Base-by-base conservation (phyloP, 176 grass and related monocot species). In the Carex parvula region DNA sequence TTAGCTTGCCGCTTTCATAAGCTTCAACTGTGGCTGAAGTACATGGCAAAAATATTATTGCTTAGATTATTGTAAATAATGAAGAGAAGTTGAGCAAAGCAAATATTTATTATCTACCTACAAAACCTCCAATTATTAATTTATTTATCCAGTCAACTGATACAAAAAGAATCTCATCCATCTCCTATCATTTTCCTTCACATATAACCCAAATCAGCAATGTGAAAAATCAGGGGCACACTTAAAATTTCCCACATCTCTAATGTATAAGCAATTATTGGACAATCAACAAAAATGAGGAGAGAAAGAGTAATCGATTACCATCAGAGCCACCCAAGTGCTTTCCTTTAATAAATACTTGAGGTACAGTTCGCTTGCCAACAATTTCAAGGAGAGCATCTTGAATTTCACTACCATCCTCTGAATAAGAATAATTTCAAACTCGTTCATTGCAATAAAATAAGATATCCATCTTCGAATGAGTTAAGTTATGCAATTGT, bases 281-380 rank as follows among this genome's bases (percentile, higher is more conserved):
- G 59, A 75, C 44, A 61, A 62, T 44, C 15, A 41, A 81, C 1
- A 73, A 83, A 65, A 55, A 79, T 24, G 55, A 76, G 18, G 70
- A 75, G 33, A 82, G 55, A 57, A 10, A 8, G 18, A 62, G 6
- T 30, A 41, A 9, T 81, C 10, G 48, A 59, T 83, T 89, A 89
- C 88, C 88, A 62, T 89, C 88, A 37, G 88, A 89, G 42, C 88
- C 88, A 67, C 88, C 88, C 58, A 89, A 83, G 60, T 86, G 88
- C 60, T 89, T 79, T 78, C 88, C 88, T 33, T 83, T 70, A 66
- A 89, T 86, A 66, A 89, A 89, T 6, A 86, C 84, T 79, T 86
- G 84, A 37, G 84, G 88, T 15, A 89, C 88, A 10, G 88, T 89
- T 56, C 88, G 84, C 59, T 73, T 86, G 35, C 88, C 88, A 67